Percentiles rank a stretch among this genome's conserved stretches.
phyloP scores from a whole-genome alignment of 148 eudicot species.

The Rhododendron simsii region DNA sequence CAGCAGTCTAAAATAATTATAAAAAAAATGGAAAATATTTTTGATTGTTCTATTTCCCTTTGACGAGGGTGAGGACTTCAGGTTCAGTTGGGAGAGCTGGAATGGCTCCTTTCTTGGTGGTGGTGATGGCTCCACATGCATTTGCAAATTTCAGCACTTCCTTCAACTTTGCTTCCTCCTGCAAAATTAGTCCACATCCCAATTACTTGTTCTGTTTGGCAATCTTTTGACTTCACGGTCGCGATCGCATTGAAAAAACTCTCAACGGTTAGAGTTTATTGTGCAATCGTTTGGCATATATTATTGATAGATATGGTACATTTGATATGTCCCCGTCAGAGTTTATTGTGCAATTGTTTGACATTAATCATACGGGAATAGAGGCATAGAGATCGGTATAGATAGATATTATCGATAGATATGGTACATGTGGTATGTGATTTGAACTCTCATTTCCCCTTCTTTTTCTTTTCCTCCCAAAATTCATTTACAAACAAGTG shows the following conservation, averaged over 20 bases:
- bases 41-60: constrained; percentile 6
- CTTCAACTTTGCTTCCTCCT: constrained; percentile 57
- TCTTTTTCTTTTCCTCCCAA: too few relatives aligned
- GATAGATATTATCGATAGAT: too few relatives aligned
- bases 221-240: not conserved
- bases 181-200: constrained; percentile 7
- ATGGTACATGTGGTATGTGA: too few relatives aligned
- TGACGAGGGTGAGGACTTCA: constrained; percentile 40
- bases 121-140: constrained; percentile 79
- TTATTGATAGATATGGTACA: too few relatives aligned
- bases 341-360: too few relatives aligned
- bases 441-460: too few relatives aligned
- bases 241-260: not conserved
- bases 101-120: constrained; percentile 76
- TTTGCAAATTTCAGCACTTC: constrained; percentile 56
- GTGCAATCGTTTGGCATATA: not conserved
- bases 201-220: not conserved
- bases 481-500: not conserved
- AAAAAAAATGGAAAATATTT: not conserved
- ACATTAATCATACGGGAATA: too few relatives aligned
- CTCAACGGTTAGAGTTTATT: not conserved
- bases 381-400: too few relatives aligned
- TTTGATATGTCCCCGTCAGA: too few relatives aligned
- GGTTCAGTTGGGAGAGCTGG: constrained; percentile 66
- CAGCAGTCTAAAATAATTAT: not conserved